phyloP scores from a whole-genome alignment of 192 early-diverging fungal species.

The Gorgonomyces haynaldii region DNA sequence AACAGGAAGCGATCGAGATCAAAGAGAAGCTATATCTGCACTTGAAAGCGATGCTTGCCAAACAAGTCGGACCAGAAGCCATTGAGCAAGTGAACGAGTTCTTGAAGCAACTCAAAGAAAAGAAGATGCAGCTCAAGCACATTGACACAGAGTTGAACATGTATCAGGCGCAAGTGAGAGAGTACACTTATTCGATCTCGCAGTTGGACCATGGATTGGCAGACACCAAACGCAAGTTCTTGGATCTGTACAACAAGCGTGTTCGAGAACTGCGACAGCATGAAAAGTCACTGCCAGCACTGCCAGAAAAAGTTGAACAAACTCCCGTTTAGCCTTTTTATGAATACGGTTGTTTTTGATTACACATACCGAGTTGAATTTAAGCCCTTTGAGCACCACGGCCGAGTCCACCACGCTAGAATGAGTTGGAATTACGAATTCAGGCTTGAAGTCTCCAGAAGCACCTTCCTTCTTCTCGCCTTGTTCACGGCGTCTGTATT shows the following conservation, averaged over 20 bases:
- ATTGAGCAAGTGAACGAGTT: conserved; percentile 46
- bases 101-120: conserved; percentile 43
- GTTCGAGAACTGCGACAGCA: neutral
- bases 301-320: conserved; percentile 3
- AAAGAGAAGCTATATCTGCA: conserved; percentile 46
- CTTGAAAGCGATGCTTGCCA: conserved; percentile 40
- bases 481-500: conserved; percentile 65
- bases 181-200: conserved; percentile 33
- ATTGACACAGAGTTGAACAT: conserved; percentile 52
- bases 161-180: conserved; percentile 43
- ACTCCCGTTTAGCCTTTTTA: too few relatives aligned
- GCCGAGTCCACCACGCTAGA: conserved; percentile 74
- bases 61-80: conserved; percentile 49
- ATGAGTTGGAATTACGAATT: conserved; percentile 59
- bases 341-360: neutral
- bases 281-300: neutral
- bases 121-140: conserved; percentile 38
- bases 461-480: conserved; percentile 87
- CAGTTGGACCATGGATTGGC: conserved; percentile 25
- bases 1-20: conserved; percentile 34
- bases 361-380: neutral
- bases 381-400: conserved; percentile 43
- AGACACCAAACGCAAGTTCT: conserved; percentile 20
- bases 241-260: conserved; percentile 8
- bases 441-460: conserved; percentile 82